Percentiles rank a stretch among this genome's conserved stretches.
These are phyloP conservation scores for Microbotryum lychnidis-dioicae DNA, from an alignment of 1,284 basidiomycete genomes.

Conservation along the genomic window DNA sequence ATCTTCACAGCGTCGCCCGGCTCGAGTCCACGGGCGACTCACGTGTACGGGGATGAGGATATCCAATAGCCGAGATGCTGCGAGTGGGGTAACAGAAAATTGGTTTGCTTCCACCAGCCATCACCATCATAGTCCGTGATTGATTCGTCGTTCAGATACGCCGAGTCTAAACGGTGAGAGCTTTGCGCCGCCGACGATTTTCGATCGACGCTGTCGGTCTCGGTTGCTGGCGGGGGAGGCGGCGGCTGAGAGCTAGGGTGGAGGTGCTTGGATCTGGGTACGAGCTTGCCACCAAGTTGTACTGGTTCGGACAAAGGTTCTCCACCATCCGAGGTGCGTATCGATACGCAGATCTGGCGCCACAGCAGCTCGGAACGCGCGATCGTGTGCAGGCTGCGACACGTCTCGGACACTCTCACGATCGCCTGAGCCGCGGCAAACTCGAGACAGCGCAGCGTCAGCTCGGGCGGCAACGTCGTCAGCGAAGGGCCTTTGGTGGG, in stretches of 20 bases:
- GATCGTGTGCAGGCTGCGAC: not conserved
- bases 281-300: not conserved
- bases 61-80: constrained; percentile 20
- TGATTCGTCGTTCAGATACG: not conserved
- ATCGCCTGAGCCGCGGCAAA: constrained; percentile 16
- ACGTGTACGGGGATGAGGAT: constrained; percentile 21
- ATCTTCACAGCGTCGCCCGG: not conserved
- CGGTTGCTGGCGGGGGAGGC: not conserved
- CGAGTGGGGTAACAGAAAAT: constrained; percentile 11
- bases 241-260: too few relatives aligned
- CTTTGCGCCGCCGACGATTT: too few relatives aligned
- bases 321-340: not conserved
- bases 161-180: too few relatives aligned
- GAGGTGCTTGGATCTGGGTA: not conserved
- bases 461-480: constrained; percentile 20
- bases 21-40: not conserved
- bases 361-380: constrained; percentile 1
- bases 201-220: not conserved
- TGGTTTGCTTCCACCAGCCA: constrained; percentile 9
- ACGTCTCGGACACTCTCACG: constrained; percentile 6
- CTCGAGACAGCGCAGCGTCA: constrained; percentile 10
- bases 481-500: not conserved
- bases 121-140: not conserved
- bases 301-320: not conserved
- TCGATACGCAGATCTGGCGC: not conserved